Base-by-base conservation (phyloP, 176 grass and related monocot species). In the Lolium perenne region DNA sequence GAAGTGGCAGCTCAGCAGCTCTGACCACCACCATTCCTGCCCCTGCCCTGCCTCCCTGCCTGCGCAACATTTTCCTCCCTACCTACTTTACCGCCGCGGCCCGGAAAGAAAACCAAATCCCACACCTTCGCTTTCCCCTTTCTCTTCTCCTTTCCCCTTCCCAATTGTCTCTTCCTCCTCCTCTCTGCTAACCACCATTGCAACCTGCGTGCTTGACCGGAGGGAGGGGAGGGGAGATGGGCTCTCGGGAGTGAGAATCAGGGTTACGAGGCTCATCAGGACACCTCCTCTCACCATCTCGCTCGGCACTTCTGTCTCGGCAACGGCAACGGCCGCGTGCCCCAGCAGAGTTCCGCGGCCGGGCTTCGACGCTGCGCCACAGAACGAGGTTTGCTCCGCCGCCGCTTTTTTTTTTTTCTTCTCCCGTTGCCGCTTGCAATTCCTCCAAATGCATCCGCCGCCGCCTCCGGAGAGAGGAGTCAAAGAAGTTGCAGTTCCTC, bases 181-280 rank as follows among this genome's bases (percentile, higher is more conserved):
- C 2, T 69, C 50, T 20, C 64, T 15, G 0, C 53, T 56, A 32
- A 59, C 63, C 61, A 55, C 88, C 66, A 67, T 59, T 74, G 80
- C 72, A 45, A 17, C 20, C 75, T 76, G 38, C 80, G 75, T 40
- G 38, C 80, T 54, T 47, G 8, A 61, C 8, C 8, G 22, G 51
- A 87, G 17, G 32, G 32, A 35, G 32, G 32, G 7, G 13, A 43
- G 8, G 57, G 41, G 32, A 35, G 72, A 38, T 85, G 77, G 65
- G 73, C 86, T 83, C 53, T 90, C 32, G 79, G 78, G 80, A 38
- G 8, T 23, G 57, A 93, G 82, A 59, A 67, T 76, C 82, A 82
- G 74, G 62, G 25, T 2, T 15, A 74, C 83, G 78, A 82, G 61
- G 83, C 51, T 35, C 32, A 35, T 55, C 51, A 55, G 51, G 51